These are phyloP conservation scores for Lachancea dasiensis DNA, from an alignment of 805 yeast genomes.

Conservation along the genomic window DNA sequence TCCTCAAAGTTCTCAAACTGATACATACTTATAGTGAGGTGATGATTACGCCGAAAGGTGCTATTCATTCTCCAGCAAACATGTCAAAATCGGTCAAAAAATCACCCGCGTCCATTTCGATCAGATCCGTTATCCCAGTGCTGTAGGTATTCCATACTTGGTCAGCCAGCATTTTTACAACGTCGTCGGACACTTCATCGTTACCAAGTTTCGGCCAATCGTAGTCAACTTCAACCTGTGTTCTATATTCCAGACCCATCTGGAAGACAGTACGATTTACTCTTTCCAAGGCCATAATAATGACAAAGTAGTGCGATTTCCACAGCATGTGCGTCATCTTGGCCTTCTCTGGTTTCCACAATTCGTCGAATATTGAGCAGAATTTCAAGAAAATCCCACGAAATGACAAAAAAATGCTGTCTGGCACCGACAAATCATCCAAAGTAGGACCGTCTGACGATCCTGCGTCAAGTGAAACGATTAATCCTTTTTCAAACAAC, in stretches of 20 bases:
- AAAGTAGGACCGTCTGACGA: conserved; percentile 9
- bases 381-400: conserved; percentile 12
- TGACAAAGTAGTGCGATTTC: conserved; percentile 7
- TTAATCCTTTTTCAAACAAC: conserved; percentile 16
- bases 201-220: conserved; percentile 11
- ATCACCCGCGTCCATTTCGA: conserved; percentile 19
- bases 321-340: conserved; percentile 3
- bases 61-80: conserved; percentile 2
- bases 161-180: conserved; percentile 17
- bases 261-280: conserved; percentile 20
- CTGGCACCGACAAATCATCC: conserved; percentile 10
- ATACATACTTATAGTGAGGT: too few relatives aligned
- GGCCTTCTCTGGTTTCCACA: conserved; percentile 9
- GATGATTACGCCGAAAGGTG: too few relatives aligned
- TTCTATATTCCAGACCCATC: conserved; percentile 18
- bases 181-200: conserved; percentile 11
- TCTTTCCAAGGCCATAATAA: conserved; percentile 19
- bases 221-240: conserved; percentile 16
- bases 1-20: too few relatives aligned
- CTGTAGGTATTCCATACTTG: conserved; percentile 25
- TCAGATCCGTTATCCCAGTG: conserved; percentile 15
- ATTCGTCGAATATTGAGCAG: conserved; percentile 17
- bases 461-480: conserved; percentile 10
- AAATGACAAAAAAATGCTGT: conserved; percentile 9
- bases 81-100: conserved; percentile 11